Evolutionary conservation across 1,284 basidiomycete genomes (phyloP).

Genomic region (Fomitopsis betulina): DNA sequence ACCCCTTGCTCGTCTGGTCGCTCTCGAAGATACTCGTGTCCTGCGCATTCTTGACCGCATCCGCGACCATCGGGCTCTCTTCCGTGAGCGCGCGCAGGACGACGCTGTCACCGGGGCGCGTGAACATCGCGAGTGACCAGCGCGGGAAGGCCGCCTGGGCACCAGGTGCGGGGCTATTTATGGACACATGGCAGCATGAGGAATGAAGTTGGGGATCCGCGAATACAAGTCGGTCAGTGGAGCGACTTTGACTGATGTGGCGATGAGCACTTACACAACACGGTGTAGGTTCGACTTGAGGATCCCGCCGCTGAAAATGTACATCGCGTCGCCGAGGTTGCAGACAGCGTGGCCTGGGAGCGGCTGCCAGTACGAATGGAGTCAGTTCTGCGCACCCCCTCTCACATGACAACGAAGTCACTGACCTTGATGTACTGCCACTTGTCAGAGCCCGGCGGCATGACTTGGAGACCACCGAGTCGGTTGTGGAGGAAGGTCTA

Average conservation of each 20-base stretch:
- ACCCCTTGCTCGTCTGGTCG: slow-evolving; percentile 24
- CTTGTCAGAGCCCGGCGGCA: slow-evolving; percentile 49
- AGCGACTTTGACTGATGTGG: neutral
- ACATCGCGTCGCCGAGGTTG: slow-evolving; percentile 35
- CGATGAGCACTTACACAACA: slow-evolving; percentile 19
- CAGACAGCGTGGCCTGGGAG: slow-evolving; percentile 28
- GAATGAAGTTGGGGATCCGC: neutral
- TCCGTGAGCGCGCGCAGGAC: slow-evolving; percentile 20
- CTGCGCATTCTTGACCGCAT: slow-evolving; percentile 20
- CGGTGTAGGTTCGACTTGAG: slow-evolving; percentile 31
- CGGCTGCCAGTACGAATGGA: slow-evolving; percentile 12
- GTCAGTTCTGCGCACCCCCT: neutral
- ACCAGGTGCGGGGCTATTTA: slow-evolving; percentile 23
- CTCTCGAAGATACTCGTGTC: slow-evolving; percentile 17
- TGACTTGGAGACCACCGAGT: slow-evolving; percentile 68
- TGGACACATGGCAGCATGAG: neutral
- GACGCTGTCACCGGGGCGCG: slow-evolving; percentile 29
- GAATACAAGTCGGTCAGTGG: neutral
- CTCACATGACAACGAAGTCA: neutral
- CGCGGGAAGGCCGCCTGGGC: slow-evolving; percentile 29
- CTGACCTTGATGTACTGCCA: slow-evolving; percentile 65
- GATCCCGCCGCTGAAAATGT: slow-evolving; percentile 35
- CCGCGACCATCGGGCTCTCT: slow-evolving; percentile 24
- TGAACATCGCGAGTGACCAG: slow-evolving; percentile 36
- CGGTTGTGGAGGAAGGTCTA: slow-evolving; percentile 63